Base-by-base conservation (phyloP, 1,284 basidiomycete genomes). In the Rhodotorula mucilaginosa region DNA sequence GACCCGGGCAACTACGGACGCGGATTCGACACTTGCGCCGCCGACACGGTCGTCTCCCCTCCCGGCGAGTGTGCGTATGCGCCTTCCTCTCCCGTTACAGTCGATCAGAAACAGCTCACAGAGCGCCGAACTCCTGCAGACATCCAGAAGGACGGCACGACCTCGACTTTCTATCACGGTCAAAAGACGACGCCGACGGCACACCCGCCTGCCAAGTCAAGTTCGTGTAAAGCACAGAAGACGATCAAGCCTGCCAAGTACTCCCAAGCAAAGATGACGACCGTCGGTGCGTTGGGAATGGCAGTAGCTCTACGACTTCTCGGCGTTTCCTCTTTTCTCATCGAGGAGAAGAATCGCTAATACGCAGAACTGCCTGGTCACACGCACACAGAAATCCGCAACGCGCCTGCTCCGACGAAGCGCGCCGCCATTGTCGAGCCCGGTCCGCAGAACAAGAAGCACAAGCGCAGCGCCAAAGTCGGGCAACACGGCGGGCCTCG, bases 1-100 rank as follows among this genome's bases (percentile, higher is more conserved):
- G 78, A 78, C 73, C 81, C 87, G 15, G 87, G 84, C 26, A 86
- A 86, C 82, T 88, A 88, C 75, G 78, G 82, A 64, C 62, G 81
- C 0, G 83, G 83, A 44, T 87, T 84, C 77, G 86, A 87, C 74
- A 83, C 84, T 59, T 88, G 86, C 79, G 54, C 67, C 23, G 81
- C 83, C 5, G 85, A 81, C 19, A 82, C 85, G 65, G 79, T 83
- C 58, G 84, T 84, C 82, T 72, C 79, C 29, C 87, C 87, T 2
- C 88, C 87, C 86, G 87, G 87, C 66, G 84, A 81, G 77, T 87
- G 61, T 49, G 44, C 34, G 49, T 18, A 31, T n/a, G 8, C 52
- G 46, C 39, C 46, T 10, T 18, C 54, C 52, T 21, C 56, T 34
- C 54, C 6, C 18, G 7, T 13, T n/a, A 16, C 8, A 0, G 16